phyloP scores from a whole-genome alignment of 257 asterid species.

The Solanum chaucha region DNA sequence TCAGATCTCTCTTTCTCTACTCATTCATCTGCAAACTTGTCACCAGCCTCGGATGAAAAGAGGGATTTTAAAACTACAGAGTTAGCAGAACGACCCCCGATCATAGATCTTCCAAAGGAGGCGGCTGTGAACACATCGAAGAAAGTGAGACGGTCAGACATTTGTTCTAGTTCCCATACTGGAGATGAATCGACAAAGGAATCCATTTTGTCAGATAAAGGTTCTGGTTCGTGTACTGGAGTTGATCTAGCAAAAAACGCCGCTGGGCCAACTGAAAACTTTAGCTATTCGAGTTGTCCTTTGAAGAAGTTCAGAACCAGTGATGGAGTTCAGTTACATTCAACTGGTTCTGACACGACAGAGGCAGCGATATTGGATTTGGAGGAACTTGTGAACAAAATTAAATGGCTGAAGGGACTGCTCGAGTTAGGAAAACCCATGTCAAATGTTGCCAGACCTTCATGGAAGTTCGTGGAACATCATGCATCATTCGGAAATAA shows the following conservation, averaged over 20 bases:
- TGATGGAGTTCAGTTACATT: background rate
- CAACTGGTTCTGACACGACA: background rate
- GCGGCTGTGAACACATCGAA: background rate
- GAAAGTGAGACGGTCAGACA: background rate
- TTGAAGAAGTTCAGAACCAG: conserved; percentile 2
- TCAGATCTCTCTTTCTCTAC: background rate
- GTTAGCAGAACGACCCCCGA: background rate
- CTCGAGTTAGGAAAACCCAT: background rate
- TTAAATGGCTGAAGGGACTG: conserved; percentile 16
- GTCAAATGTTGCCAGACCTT: background rate
- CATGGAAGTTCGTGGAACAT: conserved; percentile 20
- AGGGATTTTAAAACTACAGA: background rate
- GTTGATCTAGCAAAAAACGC: background rate
- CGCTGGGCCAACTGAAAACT: background rate
- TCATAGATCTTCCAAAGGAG: background rate
- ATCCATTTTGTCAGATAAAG: background rate
- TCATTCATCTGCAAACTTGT: background rate
- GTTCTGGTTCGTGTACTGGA: background rate
- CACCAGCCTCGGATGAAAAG: background rate
- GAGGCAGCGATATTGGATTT: conserved; percentile 21
- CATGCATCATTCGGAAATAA: conserved; percentile 1
- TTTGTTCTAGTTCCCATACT: background rate
- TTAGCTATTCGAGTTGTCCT: background rate
- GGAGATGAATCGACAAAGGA: background rate
- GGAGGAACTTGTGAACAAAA: conserved; percentile 16